Evolutionary conservation across 176 grass and related monocot genomes (phyloP).

Genomic region (Urochloa ruziziensis): DNA sequence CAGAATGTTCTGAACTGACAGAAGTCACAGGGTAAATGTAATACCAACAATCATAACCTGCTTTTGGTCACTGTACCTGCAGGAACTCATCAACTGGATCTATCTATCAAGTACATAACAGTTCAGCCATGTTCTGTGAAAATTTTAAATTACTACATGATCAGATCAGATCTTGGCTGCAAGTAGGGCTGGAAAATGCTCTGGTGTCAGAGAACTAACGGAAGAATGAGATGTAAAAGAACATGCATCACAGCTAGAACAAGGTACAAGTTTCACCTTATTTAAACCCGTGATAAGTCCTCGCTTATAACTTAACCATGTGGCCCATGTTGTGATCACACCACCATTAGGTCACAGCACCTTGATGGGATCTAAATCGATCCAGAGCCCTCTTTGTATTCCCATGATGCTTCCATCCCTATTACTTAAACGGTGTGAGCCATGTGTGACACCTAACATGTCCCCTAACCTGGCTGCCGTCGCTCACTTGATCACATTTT

Average conservation of each 20-base stretch:
- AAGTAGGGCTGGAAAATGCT: constrained; percentile 45
- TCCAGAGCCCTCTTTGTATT: constrained; percentile 47
- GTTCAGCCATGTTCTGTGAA: constrained; percentile 33
- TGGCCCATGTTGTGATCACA: constrained; percentile 55
- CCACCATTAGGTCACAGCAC: constrained; percentile 12
- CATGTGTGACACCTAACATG: constrained; percentile 79
- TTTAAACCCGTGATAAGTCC: constrained; percentile 38
- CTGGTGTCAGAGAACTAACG: constrained; percentile 60
- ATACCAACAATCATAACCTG: constrained; percentile 36
- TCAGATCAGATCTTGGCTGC: constrained; percentile 62
- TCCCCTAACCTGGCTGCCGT: constrained; percentile 41
- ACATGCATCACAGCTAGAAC: constrained; percentile 79
- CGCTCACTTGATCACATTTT: constrained; percentile 50
- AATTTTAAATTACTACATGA: constrained; percentile 10
- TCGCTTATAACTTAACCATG: constrained; percentile 45
- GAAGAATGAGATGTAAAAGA: constrained; percentile 80
- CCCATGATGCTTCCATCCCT: constrained; percentile 65
- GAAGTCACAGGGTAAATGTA: constrained; percentile 50
- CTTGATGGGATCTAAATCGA: constrained; percentile 86
- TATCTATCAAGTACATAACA: constrained; percentile 42
- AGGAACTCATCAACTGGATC: constrained; percentile 38
- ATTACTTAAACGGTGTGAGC: constrained; percentile 48
- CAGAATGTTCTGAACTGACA: constrained; percentile 62
- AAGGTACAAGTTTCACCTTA: constrained; percentile 51
- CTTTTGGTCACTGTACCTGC: constrained; percentile 42